Evolutionary conservation across 208 protist species (phyloP).

Genomic region (Naegleria fowleri): DNA sequence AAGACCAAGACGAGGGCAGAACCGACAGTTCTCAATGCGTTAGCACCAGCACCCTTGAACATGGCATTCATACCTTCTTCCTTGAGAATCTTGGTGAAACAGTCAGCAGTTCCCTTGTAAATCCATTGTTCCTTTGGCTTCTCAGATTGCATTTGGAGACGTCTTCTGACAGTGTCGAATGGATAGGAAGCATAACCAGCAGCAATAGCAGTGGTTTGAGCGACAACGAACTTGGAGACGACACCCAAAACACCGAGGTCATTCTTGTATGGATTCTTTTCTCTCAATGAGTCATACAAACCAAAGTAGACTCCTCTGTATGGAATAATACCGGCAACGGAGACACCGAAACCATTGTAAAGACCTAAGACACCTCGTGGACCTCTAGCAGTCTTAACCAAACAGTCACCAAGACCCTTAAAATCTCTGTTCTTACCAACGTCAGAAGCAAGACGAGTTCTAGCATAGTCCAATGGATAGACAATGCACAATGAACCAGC

Average conservation of each 20-base stretch:
- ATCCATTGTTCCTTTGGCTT: constrained; percentile 41
- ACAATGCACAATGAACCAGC: constrained; percentile 85
- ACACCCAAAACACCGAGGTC: constrained; percentile 22
- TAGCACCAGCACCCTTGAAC: constrained; percentile 78
- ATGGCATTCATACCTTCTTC: constrained; percentile 64
- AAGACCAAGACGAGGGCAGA: constrained; percentile 63
- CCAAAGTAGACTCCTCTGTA: constrained; percentile 96
- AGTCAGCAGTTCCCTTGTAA: constrained; percentile 60
- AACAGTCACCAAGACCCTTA: constrained; percentile 85
- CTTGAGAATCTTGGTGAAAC: constrained; percentile 53
- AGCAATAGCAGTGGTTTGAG: constrained; percentile 50
- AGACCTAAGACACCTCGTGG: constrained; percentile 61
- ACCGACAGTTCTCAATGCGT: constrained; percentile 61
- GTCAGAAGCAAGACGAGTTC: constrained; percentile 88
- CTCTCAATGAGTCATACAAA: constrained; percentile 76
- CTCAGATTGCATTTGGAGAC: constrained; percentile 85
- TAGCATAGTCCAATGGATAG: constrained; percentile 94
- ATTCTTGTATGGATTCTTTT: constrained; percentile 42
- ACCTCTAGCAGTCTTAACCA: constrained; percentile 75
- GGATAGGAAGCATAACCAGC: constrained; percentile 79
- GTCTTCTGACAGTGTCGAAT: constrained; percentile 92
- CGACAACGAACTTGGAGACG: constrained; percentile 52
- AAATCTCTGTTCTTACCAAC: constrained; percentile 79
- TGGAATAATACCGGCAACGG: constrained; percentile 83
- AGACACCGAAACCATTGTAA: constrained; percentile 92